phyloP scores from a whole-genome alignment of 768 basidiomycete species.

The Punctularia strigosozonata region DNA sequence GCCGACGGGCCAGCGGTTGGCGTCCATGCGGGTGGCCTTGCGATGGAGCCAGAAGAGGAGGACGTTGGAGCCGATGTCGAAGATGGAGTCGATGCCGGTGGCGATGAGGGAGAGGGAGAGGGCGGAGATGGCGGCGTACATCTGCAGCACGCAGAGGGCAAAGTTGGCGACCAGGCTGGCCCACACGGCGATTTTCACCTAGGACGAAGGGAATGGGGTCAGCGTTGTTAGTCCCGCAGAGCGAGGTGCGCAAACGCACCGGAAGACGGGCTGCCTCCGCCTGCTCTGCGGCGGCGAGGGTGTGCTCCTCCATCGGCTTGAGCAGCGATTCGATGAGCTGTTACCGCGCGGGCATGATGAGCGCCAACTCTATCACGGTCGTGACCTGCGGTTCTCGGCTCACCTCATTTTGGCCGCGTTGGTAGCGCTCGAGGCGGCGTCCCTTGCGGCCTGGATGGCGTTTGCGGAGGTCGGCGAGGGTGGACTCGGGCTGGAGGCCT shows the following conservation, averaged over 20 bases:
- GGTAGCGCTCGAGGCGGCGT: constrained; percentile 53
- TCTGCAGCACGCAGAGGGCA: constrained; percentile 61
- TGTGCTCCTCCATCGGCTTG: constrained; percentile 86
- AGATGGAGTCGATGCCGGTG: constrained; percentile 80
- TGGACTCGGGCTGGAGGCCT: constrained; percentile 47
- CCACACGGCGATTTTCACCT: constrained; percentile 86
- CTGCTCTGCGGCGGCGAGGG: constrained; percentile 64
- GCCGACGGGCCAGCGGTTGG: constrained; percentile 86
- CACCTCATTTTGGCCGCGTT: constrained; percentile 64
- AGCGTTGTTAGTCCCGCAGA: constrained; percentile 1
- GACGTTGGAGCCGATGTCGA: constrained; percentile 75
- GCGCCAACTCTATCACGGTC: neutral
- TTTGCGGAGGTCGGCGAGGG: constrained; percentile 49
- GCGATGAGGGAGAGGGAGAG: constrained; percentile 79
- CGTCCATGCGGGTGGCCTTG: constrained; percentile 59
- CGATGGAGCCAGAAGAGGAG: constrained; percentile 72
- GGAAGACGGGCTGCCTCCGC: constrained; percentile 56
- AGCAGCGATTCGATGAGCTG: constrained; percentile 82
- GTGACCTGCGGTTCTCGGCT: constrained; percentile 11
- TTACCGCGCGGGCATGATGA: constrained; percentile 4
- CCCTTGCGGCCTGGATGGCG: constrained; percentile 41
- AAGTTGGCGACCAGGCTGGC: constrained; percentile 75
- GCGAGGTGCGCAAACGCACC: constrained; percentile 26
- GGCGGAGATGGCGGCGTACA: constrained; percentile 87
- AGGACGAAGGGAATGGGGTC: neutral